Base-by-base conservation (phyloP, 176 grass and related monocot genomes). In the Cenchrus purpureus region DNA sequence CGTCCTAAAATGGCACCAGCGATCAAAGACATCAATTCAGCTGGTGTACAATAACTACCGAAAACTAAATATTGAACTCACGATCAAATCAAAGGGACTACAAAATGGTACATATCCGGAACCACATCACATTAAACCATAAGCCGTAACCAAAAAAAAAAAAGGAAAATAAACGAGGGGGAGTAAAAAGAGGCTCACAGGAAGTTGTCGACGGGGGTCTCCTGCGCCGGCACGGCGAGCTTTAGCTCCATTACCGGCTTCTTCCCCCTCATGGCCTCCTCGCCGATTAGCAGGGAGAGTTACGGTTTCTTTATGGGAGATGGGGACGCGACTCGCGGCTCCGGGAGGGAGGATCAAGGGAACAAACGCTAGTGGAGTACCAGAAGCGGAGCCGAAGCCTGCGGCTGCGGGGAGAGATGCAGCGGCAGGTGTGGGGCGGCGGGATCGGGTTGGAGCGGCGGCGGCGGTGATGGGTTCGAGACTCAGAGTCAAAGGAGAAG, bases 171-270 rank as follows among this genome's bases (percentile, higher is more conserved):
- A 59, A 73, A 84, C 7, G 12, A 53, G 1, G 53, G 4, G 71
- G 3, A 10, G 65, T 46, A 65, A 57, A 57, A 82, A 74, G 49
- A 45, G 5, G 20, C 89, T 54, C 77, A 95, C 96, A 95, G 57
- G 69, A 95, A 98, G 34, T 94, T 92, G 75, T 98, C 91, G 12
- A 95, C 91, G 7, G 89, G 77, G 42, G 81, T 73, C 82, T 98
- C 93, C 79, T 98, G 93, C 43, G 69, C 88, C 34, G 93, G 91
- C 53, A 98, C 93, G 43, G 78, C 76, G 74, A 98, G 88, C 79
- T 87, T 95, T 73, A 98, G 93, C 67, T 87, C 89, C 87, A 79
- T 90, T 74, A 79, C 59, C 16, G 74, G 46, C 79, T 94, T 95
- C 90, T 74, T 90, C 9, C 93, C 93, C 88, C 86, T 95, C 97